These are phyloP conservation scores for Oropetium thomaeum DNA, from an alignment of 176 grass and related monocot genomes.

Conservation along the genomic window DNA sequence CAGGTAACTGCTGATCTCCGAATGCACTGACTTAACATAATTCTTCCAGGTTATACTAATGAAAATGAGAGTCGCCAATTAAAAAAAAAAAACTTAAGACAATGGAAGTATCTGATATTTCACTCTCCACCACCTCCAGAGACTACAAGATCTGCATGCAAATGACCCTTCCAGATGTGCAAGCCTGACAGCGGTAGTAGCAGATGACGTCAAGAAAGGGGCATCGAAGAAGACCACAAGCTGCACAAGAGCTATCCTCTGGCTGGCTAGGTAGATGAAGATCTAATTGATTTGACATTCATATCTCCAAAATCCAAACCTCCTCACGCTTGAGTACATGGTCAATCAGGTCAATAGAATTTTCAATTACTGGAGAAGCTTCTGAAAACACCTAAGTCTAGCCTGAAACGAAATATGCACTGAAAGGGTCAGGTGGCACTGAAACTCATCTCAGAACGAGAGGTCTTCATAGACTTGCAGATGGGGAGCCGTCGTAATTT, in stretches of 20 bases:
- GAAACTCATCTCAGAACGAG: slow-evolving; percentile 68
- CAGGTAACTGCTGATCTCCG: slow-evolving; percentile 49
- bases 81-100: not conserved
- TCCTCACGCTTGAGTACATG: not conserved
- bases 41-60: too few species aligned
- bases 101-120: not conserved
- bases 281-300: not conserved
- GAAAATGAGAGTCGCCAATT: too few species aligned
- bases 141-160: slow-evolving; percentile 54
- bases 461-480: slow-evolving; percentile 55
- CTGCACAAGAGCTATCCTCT: slow-evolving; percentile 73
- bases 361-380: slow-evolving; percentile 65
- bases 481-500: slow-evolving; percentile 47
- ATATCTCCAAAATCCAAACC: not conserved
- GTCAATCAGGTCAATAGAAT: slow-evolving; percentile 56
- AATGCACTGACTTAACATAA: not conserved
- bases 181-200: slow-evolving; percentile 56
- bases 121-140: slow-evolving; percentile 30
- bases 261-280: slow-evolving; percentile 63
- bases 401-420: too few species aligned
- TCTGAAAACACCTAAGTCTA: slow-evolving; percentile 37
- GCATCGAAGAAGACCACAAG: slow-evolving; percentile 64
- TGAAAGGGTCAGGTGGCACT: slow-evolving; percentile 69
- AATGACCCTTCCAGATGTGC: slow-evolving; percentile 48
- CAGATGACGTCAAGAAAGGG: slow-evolving; percentile 50